Base-by-base conservation (phyloP, 805 yeast genomes). In the Wickerhamiella alocasiicola region DNA sequence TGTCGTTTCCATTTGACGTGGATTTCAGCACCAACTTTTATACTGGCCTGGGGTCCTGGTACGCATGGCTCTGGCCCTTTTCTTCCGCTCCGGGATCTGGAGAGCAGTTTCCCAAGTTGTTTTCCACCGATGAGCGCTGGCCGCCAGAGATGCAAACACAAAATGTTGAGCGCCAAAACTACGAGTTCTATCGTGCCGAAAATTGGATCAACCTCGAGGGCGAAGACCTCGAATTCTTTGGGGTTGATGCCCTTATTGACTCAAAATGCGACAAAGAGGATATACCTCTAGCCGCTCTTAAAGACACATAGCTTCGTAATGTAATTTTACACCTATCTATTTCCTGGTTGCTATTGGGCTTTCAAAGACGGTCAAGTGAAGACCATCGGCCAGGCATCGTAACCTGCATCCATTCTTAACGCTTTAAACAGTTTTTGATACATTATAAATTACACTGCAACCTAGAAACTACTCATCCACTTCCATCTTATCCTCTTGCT, bases 211-310 rank as follows among this genome's bases (percentile, higher is more conserved):
- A 81, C 55, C 76, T 69, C 13, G 68, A 78, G 55, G 98, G 98
- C n/a, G 96, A 88, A 53, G 70, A 70, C 9, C 62, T 88, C 34
- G 70, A 70, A 29, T 95, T 84, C 59, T 87, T 74, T 56, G 97
- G 97, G 0, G 97, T 88, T 2, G 96, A 87, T 54, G 74, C 76
- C 2, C 85, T 77, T 50, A 65, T 59, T n/a, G 38, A 27, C 17
- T 44, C 31, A 23, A 41, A 28, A 5, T 13, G 25, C 27, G 49
- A 38, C 28, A 42, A 32, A n/a, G 46, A 47, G 30, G 43, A 45
- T 18, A 36, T 26, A n/a, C 41, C 46, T 11, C 42, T 46, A 16
- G 39, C 39, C 3, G 39, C 39, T 13, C 19, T 32, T 11, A n/a
- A n/a, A n/a, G n/a, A n/a, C n/a, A n/a, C n/a, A n/a, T n/a, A n/a